Evolutionary conservation across 75 land plant species (phyloP).

Genomic region (Picea glauca): DNA sequence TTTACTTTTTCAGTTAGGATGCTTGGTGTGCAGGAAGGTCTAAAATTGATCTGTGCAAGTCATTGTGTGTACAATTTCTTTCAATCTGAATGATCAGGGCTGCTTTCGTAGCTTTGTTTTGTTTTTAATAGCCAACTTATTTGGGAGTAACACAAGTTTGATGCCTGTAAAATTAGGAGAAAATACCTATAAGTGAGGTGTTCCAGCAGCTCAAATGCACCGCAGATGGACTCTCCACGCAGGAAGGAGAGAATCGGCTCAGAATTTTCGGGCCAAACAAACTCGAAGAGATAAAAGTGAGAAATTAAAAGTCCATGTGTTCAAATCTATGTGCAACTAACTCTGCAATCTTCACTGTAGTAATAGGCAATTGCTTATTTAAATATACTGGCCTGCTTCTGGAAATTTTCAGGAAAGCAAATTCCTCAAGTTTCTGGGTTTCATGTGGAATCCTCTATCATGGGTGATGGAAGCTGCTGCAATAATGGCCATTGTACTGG

Average conservation of each 20-base stretch:
- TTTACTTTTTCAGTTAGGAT: too few relatives aligned
- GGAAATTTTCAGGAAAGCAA: constrained; percentile 17
- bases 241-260: constrained; percentile 51
- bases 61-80: too few relatives aligned
- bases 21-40: too few relatives aligned
- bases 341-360: too few relatives aligned
- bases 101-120: too few relatives aligned
- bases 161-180: constrained; percentile 21
- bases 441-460: constrained; percentile 24
- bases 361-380: too few relatives aligned
- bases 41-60: too few relatives aligned
- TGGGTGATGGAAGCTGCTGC: constrained; percentile 31
- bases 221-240: constrained; percentile 40
- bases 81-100: too few relatives aligned
- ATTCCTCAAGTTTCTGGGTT: constrained; percentile 19
- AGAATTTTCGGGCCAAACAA: constrained; percentile 65
- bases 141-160: too few relatives aligned
- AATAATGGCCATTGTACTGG: constrained; percentile 15
- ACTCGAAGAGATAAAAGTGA: constrained; percentile 60
- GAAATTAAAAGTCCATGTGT: neutral
- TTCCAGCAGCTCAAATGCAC: constrained; percentile 59
- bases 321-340: too few relatives aligned
- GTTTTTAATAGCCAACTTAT: too few relatives aligned
- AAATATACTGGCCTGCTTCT: too few relatives aligned
- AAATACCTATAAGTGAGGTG: constrained; percentile 64